Percentiles rank a stretch among this genome's conserved stretches.
Evolutionary conservation across 2,329 filamentous ascomycete genomes (phyloP).

Genomic region (Fusarium sp.): DNA sequence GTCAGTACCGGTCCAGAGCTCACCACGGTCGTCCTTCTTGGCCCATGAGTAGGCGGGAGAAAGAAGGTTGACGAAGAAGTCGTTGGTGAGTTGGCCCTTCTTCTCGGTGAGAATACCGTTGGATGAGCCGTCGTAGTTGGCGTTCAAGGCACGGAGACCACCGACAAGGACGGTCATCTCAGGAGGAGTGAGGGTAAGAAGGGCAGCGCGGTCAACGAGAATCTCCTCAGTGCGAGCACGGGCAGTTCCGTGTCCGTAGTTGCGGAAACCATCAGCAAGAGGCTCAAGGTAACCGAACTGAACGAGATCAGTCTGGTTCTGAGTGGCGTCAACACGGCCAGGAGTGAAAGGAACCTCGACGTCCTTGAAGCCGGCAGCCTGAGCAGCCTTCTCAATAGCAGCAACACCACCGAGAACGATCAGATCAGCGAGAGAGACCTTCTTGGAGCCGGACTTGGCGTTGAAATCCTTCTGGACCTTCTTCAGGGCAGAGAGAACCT

Average conservation of each 20-base stretch:
- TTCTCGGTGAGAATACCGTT: conserved; percentile 74
- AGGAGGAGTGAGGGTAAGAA: conserved; percentile 75
- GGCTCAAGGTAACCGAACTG: conserved; percentile 76
- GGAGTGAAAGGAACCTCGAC: conserved; percentile 76
- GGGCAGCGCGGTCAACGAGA: conserved; percentile 76
- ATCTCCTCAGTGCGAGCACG: conserved; percentile 74
- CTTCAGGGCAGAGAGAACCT: conserved; percentile 71
- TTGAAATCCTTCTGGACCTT: conserved; percentile 74
- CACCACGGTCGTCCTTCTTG: conserved; percentile 55
- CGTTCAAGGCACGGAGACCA: conserved; percentile 74
- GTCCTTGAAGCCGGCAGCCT: conserved; percentile 53
- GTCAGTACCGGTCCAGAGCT: conserved; percentile 71
- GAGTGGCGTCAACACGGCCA: conserved; percentile 75
- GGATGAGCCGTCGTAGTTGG: conserved; percentile 76
- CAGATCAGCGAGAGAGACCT: conserved; percentile 80
- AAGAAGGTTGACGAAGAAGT: conserved; percentile 84
- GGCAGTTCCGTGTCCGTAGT: conserved; percentile 72
- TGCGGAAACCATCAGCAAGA: conserved; percentile 79
- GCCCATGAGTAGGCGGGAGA: conserved; percentile 72
- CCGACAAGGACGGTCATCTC: conserved; percentile 78
- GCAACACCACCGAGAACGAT: conserved; percentile 79
- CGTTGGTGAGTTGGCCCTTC: conserved; percentile 77
- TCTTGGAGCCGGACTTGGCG: conserved; percentile 61
- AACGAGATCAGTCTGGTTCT: conserved; percentile 75
- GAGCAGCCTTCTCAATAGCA: conserved; percentile 76